Evolutionary conservation across 306 rosid species (phyloP).

Genomic region (Delonix regia): DNA sequence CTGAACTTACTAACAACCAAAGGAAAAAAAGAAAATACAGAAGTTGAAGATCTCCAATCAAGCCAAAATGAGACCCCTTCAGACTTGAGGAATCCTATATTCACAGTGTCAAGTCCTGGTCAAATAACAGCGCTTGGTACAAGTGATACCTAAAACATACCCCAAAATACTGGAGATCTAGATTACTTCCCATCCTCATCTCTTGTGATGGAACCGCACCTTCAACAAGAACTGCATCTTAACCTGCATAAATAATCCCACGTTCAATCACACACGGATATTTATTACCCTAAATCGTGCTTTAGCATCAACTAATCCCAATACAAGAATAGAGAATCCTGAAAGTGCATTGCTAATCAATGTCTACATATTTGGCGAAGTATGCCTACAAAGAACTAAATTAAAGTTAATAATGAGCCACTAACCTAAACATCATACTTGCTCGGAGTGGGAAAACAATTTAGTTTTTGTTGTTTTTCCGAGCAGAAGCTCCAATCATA

Average conservation of each 20-base stretch:
- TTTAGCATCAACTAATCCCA: neutral
- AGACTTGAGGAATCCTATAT: constrained; percentile 29
- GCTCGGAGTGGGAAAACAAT: neutral
- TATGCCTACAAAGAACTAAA: constrained; percentile 20
- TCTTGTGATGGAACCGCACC: constrained; percentile 89
- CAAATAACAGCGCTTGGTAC: constrained; percentile 31
- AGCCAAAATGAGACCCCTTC: constrained; percentile 71
- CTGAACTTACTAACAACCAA: constrained; percentile 22
- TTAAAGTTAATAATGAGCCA: constrained; percentile 7
- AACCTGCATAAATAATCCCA: constrained; percentile 55
- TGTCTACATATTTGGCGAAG: neutral
- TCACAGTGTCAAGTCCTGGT: constrained; percentile 34
- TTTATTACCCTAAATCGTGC: constrained; percentile 3
- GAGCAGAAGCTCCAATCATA: neutral
- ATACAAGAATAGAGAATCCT: neutral
- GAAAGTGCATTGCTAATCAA: constrained; percentile 3
- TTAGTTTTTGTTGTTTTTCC: constrained; percentile 12
- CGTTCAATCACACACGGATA: constrained; percentile 37
- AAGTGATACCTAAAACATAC: constrained; percentile 13
- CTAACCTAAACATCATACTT: constrained; percentile 1
- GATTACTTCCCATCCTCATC: constrained; percentile 45
- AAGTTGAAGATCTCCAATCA: constrained; percentile 50
- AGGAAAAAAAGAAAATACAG: constrained; percentile 35
- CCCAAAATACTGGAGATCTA: constrained; percentile 39
- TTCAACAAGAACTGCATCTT: constrained; percentile 95